Conservation (phyloP, 2,329 filamentous ascomycete species). For the Aspergillus texensis region DNA sequence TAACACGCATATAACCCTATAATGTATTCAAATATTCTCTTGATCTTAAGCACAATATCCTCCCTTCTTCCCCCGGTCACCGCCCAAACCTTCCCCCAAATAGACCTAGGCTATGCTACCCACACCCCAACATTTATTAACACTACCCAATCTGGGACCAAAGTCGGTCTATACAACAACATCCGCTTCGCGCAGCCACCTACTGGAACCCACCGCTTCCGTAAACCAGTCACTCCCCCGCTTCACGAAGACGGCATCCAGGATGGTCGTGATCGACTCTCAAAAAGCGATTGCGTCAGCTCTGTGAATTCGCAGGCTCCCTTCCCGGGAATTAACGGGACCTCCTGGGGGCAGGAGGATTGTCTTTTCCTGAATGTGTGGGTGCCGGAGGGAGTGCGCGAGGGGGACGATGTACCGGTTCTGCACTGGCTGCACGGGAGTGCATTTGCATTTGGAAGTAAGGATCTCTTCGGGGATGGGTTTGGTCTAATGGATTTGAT, state of each 20-base stretch:
- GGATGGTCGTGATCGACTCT: background rate
- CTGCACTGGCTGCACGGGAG: slow-evolving; percentile 3
- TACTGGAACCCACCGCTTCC: background rate
- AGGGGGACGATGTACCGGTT: background rate
- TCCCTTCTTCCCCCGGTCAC: background rate
- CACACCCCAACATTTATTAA: slow-evolving; percentile 2
- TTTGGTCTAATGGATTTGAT: background rate
- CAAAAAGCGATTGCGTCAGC: background rate
- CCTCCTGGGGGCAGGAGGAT: slow-evolving; percentile 5
- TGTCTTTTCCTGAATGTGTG: slow-evolving; percentile 4
- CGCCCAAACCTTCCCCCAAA: background rate
- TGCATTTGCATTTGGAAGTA: slow-evolving; percentile 5
- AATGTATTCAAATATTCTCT: background rate
- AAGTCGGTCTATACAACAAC: slow-evolving; percentile 4
- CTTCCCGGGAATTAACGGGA: background rate
- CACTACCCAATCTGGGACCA: background rate
- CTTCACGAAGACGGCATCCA: background rate
- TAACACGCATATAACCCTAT: background rate
- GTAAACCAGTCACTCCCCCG: slow-evolving; percentile 4
- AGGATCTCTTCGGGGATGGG: background rate
- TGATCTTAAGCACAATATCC: background rate
- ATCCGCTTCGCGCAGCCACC: slow-evolving; percentile 7
- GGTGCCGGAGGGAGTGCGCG: slow-evolving; percentile 1
- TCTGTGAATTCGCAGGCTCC: background rate
- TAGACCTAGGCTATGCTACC: background rate